Percentiles rank a stretch among this genome's conserved stretches.
Conservation (phyloP, 164 flowering plant species). For the Kalanchoe fedtschenkoi region DNA sequence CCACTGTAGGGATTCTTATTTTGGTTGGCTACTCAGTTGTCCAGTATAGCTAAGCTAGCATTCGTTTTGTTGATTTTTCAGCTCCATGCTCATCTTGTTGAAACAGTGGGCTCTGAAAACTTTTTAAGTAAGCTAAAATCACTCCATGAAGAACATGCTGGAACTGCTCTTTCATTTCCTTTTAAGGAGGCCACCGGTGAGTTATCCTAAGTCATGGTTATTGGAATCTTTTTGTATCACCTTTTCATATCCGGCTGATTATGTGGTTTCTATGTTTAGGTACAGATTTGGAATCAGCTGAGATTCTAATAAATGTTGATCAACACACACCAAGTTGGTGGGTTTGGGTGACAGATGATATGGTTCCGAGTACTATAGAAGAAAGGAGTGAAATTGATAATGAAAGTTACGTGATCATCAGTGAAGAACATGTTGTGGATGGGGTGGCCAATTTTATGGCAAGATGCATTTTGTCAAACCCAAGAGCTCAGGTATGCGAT, state of each 20-base stretch:
- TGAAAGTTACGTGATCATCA: slow-evolving; percentile 63
- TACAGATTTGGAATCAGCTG: slow-evolving; percentile 49
- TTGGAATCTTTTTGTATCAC: not conserved
- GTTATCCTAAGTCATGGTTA: slow-evolving; percentile 2
- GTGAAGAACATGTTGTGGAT: slow-evolving; percentile 82
- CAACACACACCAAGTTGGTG: slow-evolving; percentile 75
- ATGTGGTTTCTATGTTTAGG: slow-evolving; percentile 20
- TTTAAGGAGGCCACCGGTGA: slow-evolving; percentile 72
- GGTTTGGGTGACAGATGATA: slow-evolving; percentile 91
- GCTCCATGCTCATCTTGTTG: slow-evolving; percentile 54
- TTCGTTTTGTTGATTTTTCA: slow-evolving; percentile 16
- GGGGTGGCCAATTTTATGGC: slow-evolving; percentile 93
- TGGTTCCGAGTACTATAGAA: slow-evolving; percentile 46
- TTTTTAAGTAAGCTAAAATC: slow-evolving; percentile 49
- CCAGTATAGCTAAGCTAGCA: not conserved
- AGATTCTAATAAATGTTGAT: slow-evolving; percentile 50
- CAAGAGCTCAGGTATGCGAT: slow-evolving; percentile 53
- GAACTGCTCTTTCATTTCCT: slow-evolving; percentile 40
- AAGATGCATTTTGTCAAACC: slow-evolving; percentile 72
- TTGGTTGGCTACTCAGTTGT: not conserved
- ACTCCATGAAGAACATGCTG: slow-evolving; percentile 27
- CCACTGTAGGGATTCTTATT: not conserved
- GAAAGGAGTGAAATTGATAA: slow-evolving; percentile 80
- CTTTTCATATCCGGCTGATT: not conserved
- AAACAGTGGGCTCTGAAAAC: slow-evolving; percentile 56